Conservation (phyloP, 202 grass and related monocot species). For the Setaria italica region DNA sequence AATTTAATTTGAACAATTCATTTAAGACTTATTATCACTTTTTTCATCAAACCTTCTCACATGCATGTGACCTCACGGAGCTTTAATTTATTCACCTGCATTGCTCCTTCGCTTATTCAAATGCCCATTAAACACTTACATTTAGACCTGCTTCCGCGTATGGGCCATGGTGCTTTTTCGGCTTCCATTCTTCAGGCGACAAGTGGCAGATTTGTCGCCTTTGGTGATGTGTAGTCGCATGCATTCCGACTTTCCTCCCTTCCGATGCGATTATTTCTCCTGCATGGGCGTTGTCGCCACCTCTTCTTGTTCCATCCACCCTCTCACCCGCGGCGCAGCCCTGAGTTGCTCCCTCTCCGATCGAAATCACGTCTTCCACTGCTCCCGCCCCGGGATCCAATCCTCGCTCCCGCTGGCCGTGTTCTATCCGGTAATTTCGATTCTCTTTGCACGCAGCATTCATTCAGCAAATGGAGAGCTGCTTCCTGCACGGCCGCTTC, state of each 20-base stretch:
- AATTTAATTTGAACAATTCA: too few relatives aligned
- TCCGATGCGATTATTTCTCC: neutral
- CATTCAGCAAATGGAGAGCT: neutral
- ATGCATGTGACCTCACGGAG: too few relatives aligned
- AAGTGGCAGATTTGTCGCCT: too few relatives aligned
- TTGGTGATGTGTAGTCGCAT: too few relatives aligned
- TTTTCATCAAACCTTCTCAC: too few relatives aligned
- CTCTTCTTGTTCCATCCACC: constrained; percentile 18
- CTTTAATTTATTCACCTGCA: too few relatives aligned
- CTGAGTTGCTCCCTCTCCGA: neutral
- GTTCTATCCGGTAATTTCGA: neutral
- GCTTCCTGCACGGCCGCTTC: neutral
- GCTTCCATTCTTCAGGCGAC: too few relatives aligned
- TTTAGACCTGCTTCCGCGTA: too few relatives aligned
- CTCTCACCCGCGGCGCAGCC: neutral
- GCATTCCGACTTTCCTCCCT: neutral
- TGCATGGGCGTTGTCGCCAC: constrained; percentile 2
- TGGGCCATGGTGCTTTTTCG: too few relatives aligned
- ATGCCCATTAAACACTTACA: too few relatives aligned
- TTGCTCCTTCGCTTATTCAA: too few relatives aligned
- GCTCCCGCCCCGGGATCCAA: neutral
- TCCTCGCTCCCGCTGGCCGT: neutral
- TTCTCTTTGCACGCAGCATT: neutral
- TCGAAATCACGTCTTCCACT: neutral
- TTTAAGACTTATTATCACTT: too few relatives aligned